phyloP scores from a whole-genome alignment of 2,329 filamentous ascomycete species.

The Pleomassaria siparia region DNA sequence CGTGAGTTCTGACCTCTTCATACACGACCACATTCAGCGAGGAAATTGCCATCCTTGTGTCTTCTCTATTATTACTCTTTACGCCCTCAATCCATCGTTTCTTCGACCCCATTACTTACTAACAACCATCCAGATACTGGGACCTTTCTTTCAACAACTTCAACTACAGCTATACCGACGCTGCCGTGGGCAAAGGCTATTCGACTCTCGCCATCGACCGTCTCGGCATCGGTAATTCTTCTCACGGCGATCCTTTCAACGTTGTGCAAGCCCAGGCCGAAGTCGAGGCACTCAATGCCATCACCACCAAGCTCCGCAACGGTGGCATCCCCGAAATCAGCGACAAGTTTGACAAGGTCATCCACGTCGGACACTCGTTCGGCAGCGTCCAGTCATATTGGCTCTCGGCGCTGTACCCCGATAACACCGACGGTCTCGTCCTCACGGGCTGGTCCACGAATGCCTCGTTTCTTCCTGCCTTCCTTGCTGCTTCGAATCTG shows the following conservation, averaged over 20 bases:
- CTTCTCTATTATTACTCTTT: no score
- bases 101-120: no score
- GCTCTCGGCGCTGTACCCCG: conserved; percentile 55
- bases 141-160: conserved; percentile 58
- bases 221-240: conserved; percentile 61
- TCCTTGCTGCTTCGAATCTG: conserved; percentile 52
- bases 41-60: no score
- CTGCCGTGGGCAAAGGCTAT: conserved; percentile 58
- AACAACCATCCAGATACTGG: conserved; percentile 68
- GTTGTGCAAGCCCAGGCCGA: conserved; percentile 62
- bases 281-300: conserved; percentile 57
- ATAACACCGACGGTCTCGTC: conserved; percentile 59
- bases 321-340: conserved; percentile 49
- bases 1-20: conserved; percentile 26
- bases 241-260: conserved; percentile 60
- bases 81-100: no score
- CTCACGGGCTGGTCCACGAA: conserved; percentile 63
- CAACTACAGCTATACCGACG: conserved; percentile 64
- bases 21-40: no score
- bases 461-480: conserved; percentile 45
- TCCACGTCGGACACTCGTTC: conserved; percentile 67
- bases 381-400: conserved; percentile 61
- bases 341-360: conserved; percentile 46
- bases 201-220: conserved; percentile 64
- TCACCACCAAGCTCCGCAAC: conserved; percentile 55